These are phyloP conservation scores for Podaxis sp. DNA, from an alignment of 768 basidiomycete genomes.

Conservation along the genomic window DNA sequence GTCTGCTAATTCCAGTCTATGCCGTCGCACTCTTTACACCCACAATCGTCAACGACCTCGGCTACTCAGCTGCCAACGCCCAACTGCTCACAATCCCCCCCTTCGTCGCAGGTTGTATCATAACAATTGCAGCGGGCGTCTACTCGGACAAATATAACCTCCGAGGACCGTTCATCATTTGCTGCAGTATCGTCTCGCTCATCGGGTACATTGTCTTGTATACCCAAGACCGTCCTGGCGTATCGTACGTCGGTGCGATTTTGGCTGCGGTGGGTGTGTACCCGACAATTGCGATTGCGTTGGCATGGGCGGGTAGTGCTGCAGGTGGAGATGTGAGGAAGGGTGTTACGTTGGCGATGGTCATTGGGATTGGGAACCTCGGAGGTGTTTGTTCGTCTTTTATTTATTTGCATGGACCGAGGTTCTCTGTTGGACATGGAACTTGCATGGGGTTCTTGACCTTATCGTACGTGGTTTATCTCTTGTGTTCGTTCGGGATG, in stretches of 20 bases:
- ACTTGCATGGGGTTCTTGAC: conserved; percentile 30
- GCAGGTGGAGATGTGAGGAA: conserved; percentile 53
- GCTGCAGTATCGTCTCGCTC: conserved; percentile 39
- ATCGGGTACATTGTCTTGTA: conserved; percentile 54
- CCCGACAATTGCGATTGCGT: conserved; percentile 44
- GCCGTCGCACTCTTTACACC: conserved; percentile 48
- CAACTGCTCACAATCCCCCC: conserved; percentile 54
- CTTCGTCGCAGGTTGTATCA: conserved; percentile 45
- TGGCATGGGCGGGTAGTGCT: conserved; percentile 58
- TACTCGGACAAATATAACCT: conserved; percentile 40
- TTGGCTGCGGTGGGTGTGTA: conserved; percentile 54
- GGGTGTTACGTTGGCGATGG: conserved; percentile 47
- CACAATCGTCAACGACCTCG: conserved; percentile 47
- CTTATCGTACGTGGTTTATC: conserved; percentile 29
- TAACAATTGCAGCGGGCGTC: conserved; percentile 41
- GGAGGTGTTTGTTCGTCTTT: conserved; percentile 46
- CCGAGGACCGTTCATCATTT: conserved; percentile 52
- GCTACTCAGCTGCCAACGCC: conserved; percentile 47
- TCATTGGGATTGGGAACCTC: conserved; percentile 55
- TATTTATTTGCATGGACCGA: conserved; percentile 37
- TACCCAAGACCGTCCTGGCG: conserved; percentile 30
- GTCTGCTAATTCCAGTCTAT: conserved; percentile 45
- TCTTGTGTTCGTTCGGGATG: neutral
- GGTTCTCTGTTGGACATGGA: conserved; percentile 39
- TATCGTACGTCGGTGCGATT: conserved; percentile 47